Evolutionary conservation across 2,329 filamentous ascomycete genomes (phyloP).

Genomic region (Stachybotrys elegans): DNA sequence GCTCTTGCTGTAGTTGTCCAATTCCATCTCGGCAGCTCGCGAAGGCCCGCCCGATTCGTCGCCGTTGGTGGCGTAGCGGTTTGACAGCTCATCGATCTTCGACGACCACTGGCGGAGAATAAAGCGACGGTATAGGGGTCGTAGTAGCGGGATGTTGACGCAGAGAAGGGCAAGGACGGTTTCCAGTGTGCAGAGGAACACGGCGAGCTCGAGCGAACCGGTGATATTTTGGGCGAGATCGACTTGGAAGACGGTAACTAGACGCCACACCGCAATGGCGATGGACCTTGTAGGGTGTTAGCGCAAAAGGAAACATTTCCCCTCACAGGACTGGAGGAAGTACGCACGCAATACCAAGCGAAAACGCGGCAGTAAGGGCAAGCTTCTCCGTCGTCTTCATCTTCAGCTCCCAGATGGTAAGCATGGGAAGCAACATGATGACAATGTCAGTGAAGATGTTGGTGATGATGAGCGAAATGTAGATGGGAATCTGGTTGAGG

Average conservation of each 20-base stretch:
- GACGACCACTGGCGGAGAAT: neutral
- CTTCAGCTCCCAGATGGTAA: conserved; percentile 40
- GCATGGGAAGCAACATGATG: conserved; percentile 39
- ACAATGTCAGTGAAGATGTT: conserved; percentile 41
- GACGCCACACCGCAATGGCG: neutral
- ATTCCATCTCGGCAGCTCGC: neutral
- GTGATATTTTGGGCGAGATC: neutral
- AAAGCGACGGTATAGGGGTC: neutral
- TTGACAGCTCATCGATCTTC: neutral
- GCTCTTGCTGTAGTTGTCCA: neutral
- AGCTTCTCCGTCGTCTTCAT: conserved; percentile 35
- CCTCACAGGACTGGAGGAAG: no score
- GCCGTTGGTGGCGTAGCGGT: neutral
- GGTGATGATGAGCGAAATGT: conserved; percentile 43
- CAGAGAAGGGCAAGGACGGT: neutral
- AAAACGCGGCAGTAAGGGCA: conserved; percentile 37
- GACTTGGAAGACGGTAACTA: neutral
- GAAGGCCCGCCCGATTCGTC: neutral
- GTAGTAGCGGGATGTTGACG: neutral
- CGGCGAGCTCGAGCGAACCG: neutral
- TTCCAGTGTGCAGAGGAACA: neutral
- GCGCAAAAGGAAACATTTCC: no score
- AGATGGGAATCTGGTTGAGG: conserved; percentile 44
- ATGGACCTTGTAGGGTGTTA: conserved; percentile 1
- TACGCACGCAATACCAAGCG: conserved; percentile 39